These are phyloP conservation scores for Hirsutella rhossiliensis DNA, from an alignment of 2,329 filamentous ascomycete species.

Conservation along the genomic window DNA sequence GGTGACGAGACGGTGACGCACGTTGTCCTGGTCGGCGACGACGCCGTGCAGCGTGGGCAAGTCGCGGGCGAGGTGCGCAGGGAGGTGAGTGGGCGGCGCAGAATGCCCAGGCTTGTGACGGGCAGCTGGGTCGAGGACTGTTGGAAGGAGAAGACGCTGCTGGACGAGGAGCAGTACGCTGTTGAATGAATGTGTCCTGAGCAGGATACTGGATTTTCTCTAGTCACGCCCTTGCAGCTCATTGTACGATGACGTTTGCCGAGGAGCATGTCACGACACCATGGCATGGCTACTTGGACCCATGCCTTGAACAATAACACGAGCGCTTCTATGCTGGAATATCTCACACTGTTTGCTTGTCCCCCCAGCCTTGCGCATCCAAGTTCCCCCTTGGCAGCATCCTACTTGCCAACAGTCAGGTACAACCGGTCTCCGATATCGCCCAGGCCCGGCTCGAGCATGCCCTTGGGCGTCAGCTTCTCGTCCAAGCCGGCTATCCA, in stretches of 20 bases:
- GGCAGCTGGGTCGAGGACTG: slow-evolving; percentile 65
- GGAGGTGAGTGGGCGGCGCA: slow-evolving; percentile 29
- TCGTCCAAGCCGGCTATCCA: slow-evolving; percentile 75
- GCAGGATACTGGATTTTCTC: neutral
- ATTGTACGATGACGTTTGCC: neutral
- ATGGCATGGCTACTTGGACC: too few species aligned
- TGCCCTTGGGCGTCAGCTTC: slow-evolving; percentile 63
- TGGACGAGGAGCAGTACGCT: slow-evolving; percentile 63
- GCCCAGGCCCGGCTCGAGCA: slow-evolving; percentile 83
- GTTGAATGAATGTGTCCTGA: slow-evolving; percentile 7
- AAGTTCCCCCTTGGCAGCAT: too few species aligned
- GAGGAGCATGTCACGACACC: too few species aligned
- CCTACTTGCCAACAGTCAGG: slow-evolving; percentile 42
- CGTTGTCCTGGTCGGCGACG: slow-evolving; percentile 41
- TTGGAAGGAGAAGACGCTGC: slow-evolving; percentile 64
- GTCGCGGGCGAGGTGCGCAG: slow-evolving; percentile 31
- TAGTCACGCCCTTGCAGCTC: neutral
- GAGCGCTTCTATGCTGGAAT: neutral
- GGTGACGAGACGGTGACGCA: slow-evolving; percentile 55
- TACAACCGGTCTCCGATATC: slow-evolving; percentile 88
- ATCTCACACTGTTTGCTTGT: neutral
- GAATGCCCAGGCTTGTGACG: slow-evolving; percentile 57
- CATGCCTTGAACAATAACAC: neutral
- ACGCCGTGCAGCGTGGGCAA: slow-evolving; percentile 23
- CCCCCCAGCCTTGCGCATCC: neutral